These are phyloP conservation scores for Neobulgaria alba DNA, from an alignment of 2,329 filamentous ascomycete genomes.

Conservation along the genomic window DNA sequence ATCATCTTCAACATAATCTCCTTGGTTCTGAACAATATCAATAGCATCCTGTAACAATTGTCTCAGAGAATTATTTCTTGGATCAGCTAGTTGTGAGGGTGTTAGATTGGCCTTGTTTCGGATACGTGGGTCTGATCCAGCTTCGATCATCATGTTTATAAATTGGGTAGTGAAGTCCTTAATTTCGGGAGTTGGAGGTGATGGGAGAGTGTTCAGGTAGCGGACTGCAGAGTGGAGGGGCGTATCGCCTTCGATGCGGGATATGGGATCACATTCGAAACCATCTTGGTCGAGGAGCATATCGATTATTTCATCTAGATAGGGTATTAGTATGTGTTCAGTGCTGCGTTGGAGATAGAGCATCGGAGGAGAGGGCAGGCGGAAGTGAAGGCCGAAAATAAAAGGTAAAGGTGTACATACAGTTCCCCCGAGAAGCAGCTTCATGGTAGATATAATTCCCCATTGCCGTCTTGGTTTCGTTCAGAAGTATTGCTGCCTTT, in stretches of 20 bases:
- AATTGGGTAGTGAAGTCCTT: constrained; percentile 57
- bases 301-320: constrained; percentile 68
- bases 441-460: constrained; percentile 87
- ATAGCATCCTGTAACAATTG: constrained; percentile 62
- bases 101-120: constrained; percentile 68
- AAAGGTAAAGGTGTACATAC: constrained; percentile 38
- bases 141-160: constrained; percentile 75
- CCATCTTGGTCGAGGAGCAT: constrained; percentile 73
- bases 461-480: constrained; percentile 74
- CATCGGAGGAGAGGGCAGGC: not conserved
- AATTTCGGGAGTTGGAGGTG: constrained; percentile 38
- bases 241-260: constrained; percentile 64
- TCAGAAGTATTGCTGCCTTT: constrained; percentile 69
- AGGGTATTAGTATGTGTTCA: constrained; percentile 3
- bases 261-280: constrained; percentile 75
- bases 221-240: constrained; percentile 71
- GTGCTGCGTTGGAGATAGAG: not conserved
- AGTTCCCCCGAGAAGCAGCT: constrained; percentile 77
- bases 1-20: constrained; percentile 33
- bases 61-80: constrained; percentile 52
- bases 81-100: constrained; percentile 65
- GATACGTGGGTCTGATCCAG: constrained; percentile 56
- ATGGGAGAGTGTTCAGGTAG: constrained; percentile 58
- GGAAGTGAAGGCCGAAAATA: not conserved
- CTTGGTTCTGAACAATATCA: constrained; percentile 50